Base-by-base conservation (phyloP, 257 asterid genomes). In the Paulownia fortunei region DNA sequence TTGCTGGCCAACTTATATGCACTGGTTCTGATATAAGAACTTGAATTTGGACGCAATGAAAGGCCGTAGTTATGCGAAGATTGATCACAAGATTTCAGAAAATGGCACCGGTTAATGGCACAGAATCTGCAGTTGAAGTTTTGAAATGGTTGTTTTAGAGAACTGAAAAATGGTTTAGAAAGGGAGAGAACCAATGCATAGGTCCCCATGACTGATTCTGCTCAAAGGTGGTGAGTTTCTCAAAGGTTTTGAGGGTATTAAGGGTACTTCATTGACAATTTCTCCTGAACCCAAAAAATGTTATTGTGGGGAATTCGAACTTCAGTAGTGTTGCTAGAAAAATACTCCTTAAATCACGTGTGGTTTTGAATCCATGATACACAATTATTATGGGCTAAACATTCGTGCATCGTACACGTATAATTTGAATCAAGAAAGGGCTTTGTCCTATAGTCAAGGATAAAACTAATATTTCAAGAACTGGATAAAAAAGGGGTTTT, bases 111-210 rank as follows among this genome's bases (percentile, higher is more conserved):
- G 26, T 44, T 36, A 16, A 36, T 27, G 51, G 85, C 8, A n/a
- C 5, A 32, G 2, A 69, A 58, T 69, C 74, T 80, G 76, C 15
- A 24, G 13, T 34, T 54, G 51, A 81, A 56, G 2, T 55, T 69
- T 18, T 32, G 69, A 37, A 71, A 59, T 16, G 76, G 27, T 44
- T 74, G 85, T 32, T 79, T 88, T 3, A 16, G 52, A 76, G 74
- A 83, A 70, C 54, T 47, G 77, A 60, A 18, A 69, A 81, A 80
- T 76, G 90, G 89, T 27, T 86, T 83, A 10, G 83, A 78, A 78
- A 84, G 87, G 83, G 85, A 84, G 58, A 89, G 73, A 78, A 86
- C 80, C 47, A 86, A 73, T 55, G 92, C 71, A 74, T 58, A 80
- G 82, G 70, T 79, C 74, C 69, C 87, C 98, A 93, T 88, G 70